Evolutionary conservation across 208 protist species (phyloP).

Genomic region (Borovskyia barvae): DNA sequence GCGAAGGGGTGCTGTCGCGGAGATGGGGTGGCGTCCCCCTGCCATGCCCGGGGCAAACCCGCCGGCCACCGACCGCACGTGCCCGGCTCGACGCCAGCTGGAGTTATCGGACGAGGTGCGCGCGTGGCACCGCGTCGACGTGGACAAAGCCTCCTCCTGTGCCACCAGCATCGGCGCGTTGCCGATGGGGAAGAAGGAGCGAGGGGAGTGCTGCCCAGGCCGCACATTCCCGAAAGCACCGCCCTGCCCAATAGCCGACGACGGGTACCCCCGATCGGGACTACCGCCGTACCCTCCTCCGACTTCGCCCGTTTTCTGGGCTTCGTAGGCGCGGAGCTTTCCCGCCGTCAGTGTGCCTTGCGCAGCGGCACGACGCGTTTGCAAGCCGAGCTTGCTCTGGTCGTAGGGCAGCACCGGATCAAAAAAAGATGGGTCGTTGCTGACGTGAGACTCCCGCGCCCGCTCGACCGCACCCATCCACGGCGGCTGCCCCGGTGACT

Average conservation of each 20-base stretch:
- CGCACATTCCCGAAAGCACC: background rate
- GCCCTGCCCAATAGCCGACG: constrained; percentile 14
- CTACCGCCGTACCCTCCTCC: background rate
- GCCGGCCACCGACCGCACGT: constrained; percentile 12
- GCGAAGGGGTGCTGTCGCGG: constrained; percentile 4
- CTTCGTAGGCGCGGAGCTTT: constrained; percentile 51
- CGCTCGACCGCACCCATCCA: constrained; percentile 64
- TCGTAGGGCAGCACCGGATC: constrained; percentile 48
- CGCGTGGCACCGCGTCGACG: constrained; percentile 14
- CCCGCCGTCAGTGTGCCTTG: constrained; percentile 49
- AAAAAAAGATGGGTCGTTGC: constrained; percentile 10
- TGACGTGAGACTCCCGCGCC: constrained; percentile 17
- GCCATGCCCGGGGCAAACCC: background rate
- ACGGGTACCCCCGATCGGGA: background rate
- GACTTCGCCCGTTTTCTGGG: constrained; percentile 15
- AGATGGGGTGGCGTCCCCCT: constrained; percentile 13
- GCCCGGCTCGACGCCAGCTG: constrained; percentile 8
- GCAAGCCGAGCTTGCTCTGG: constrained; percentile 39
- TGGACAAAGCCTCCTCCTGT: constrained; percentile 27
- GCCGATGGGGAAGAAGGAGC: background rate
- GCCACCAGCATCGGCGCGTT: constrained; percentile 17
- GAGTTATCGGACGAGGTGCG: constrained; percentile 19
- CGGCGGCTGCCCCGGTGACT: constrained; percentile 14
- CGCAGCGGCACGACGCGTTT: constrained; percentile 32
- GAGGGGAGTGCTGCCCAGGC: background rate